Evolutionary conservation across 1,139 yeast species (phyloP).

Genomic region (Lipomyces yarrowii): DNA sequence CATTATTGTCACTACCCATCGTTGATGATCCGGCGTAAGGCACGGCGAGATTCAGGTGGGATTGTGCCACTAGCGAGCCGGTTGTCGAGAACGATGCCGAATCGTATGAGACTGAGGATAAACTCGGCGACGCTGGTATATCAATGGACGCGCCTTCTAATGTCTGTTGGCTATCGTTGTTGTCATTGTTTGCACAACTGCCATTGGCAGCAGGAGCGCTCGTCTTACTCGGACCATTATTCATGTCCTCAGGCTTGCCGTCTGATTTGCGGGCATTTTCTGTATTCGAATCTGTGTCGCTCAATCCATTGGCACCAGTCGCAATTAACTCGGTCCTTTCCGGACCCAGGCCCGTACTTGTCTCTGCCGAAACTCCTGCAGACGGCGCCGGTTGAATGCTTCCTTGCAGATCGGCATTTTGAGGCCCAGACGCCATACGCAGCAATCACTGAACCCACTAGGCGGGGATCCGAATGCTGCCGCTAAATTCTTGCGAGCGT

Average conservation of each 20-base stretch:
- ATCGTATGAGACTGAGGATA: conserved; percentile 14
- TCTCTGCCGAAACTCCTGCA: no score
- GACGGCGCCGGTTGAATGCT: not conserved
- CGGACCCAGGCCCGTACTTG: not conserved
- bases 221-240: not conserved
- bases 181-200: conserved; percentile 1
- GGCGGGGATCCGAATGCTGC: not conserved
- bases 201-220: conserved; percentile 3
- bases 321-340: no score
- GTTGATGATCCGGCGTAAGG: conserved; percentile 10
- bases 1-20: conserved; percentile 3
- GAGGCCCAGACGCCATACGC: conserved; percentile 17
- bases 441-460: not conserved
- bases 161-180: not conserved
- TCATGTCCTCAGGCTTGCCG: not conserved
- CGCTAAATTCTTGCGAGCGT: not conserved
- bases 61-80: conserved; percentile 10
- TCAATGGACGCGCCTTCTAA: conserved; percentile 1
- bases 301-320: not conserved
- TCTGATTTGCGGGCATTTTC: not conserved
- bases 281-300: not conserved
- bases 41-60: conserved; percentile 9
- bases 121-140: conserved; percentile 4
- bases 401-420: conserved; percentile 3
- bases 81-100: conserved; percentile 15